phyloP scores from a whole-genome alignment of 2,329 filamentous ascomycete genomes.

The Rhynchosporium graminicola region DNA sequence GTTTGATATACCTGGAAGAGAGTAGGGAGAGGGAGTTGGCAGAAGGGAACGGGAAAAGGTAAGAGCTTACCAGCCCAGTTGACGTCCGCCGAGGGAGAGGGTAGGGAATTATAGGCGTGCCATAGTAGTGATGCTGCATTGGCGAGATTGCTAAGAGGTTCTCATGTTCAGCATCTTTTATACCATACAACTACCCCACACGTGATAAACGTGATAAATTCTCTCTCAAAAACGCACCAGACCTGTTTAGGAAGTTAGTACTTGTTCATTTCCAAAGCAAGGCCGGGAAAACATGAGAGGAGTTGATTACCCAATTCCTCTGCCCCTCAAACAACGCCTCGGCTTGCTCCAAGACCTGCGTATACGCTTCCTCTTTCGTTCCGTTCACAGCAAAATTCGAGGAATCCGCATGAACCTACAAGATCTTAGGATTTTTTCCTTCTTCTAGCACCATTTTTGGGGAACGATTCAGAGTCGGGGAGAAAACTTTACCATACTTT shows the following conservation, averaged over 20 bases:
- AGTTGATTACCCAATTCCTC: conserved; percentile 68
- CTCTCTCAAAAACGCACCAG: conserved; percentile 40
- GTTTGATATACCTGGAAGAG: background rate
- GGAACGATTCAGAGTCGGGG: too few relatives aligned
- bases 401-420: conserved; percentile 66
- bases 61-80: conserved; percentile 69
- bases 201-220: conserved; percentile 3
- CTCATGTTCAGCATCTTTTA: background rate
- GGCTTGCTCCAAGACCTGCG: conserved; percentile 71
- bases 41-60: conserved; percentile 4
- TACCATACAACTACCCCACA: conserved; percentile 5
- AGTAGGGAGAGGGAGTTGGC: too few relatives aligned
- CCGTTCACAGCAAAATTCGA: conserved; percentile 69
- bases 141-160: conserved; percentile 64
- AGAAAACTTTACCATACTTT: background rate
- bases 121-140: conserved; percentile 76
- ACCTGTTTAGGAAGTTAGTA: conserved; percentile 39
- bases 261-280: background rate
- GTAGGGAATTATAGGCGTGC: conserved; percentile 76
- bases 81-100: conserved; percentile 62
- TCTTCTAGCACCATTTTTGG: background rate
- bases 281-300: too few relatives aligned
- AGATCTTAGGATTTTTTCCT: background rate
- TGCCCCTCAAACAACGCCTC: conserved; percentile 70
- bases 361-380: conserved; percentile 71